Base-by-base conservation (phyloP, 768 basidiomycete species). In the Lactarius trivialis region DNA sequence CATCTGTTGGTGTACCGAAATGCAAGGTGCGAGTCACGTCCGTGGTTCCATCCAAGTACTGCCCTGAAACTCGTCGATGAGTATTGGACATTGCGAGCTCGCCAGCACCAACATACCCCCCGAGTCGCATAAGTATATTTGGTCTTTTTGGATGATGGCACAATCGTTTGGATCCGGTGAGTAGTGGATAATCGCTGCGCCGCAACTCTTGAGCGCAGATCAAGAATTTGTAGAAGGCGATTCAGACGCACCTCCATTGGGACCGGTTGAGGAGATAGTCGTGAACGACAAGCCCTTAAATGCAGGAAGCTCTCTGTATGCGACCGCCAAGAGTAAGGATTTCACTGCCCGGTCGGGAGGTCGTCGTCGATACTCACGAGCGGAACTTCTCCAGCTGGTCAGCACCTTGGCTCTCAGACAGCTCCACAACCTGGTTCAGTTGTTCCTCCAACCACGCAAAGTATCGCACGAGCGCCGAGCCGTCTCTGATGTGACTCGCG, bases 391-490 rank as follows among this genome's bases (percentile, higher is more conserved):
- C 89, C 55, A 99, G 78, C 68, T 85, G 77, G 67, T 84, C 82
- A 1, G 94, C 88, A 14, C 82, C 96, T 63, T 93, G 81, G 65
- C 85, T 85, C 72, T 99, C 96, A 45, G 81, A 86, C 61, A 95
- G 63, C 61, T 77, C 79, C 19, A 76, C 77, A 0, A 85, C 90
- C 7, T 79, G 75, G 3, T 80, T 72, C 19, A 98, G 76, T 66
- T 87, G 82, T 64, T 93, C 89, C 73, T 98, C 93, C 1, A 99
- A 78, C 97, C 96, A 99, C 0, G 93, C 80, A 68, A 98, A 98
- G 75, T 98, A 99, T 15, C 87, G 82, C 8, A 82, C 85, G 52
- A 98, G 78, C 0, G 95, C 95, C 1, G 81, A 85, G 0, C 96
- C 94, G 72, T 98, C 96, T 11, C 95, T 82, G 34, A 96, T 84